phyloP scores from a whole-genome alignment of 139 green algal genomes.

The Haematococcus lacustris region DNA sequence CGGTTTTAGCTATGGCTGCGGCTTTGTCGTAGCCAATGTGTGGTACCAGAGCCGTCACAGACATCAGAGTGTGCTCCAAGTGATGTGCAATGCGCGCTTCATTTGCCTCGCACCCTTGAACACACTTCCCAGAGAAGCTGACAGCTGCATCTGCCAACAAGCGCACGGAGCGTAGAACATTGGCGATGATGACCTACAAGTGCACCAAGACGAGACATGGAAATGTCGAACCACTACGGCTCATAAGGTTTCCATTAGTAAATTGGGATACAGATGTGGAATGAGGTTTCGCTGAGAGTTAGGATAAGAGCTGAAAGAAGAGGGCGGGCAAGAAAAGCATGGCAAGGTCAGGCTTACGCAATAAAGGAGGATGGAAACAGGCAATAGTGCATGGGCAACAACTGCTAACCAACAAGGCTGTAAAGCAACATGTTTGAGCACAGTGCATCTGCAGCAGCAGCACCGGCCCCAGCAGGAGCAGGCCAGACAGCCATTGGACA shows the following conservation, averaged over 20 bases:
- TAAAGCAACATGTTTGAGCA: neutral
- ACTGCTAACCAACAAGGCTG: neutral
- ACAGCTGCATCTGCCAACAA: constrained; percentile 6
- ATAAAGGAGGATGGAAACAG: constrained; percentile 3
- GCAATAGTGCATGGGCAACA: neutral
- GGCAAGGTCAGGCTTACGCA: constrained; percentile 70
- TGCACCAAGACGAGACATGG: neutral
- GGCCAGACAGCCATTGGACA: neutral
- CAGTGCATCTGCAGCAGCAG: neutral
- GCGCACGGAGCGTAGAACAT: constrained; percentile 21
- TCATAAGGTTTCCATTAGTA: too few relatives aligned
- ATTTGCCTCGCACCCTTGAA: constrained; percentile 78
- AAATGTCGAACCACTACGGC: too few relatives aligned
- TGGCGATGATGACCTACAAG: constrained; percentile 11
- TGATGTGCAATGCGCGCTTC: constrained; percentile 66
- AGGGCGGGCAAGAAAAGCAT: constrained; percentile 87
- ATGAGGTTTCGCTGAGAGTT: too few relatives aligned
- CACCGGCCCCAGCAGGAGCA: neutral
- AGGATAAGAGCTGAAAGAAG: too few relatives aligned
- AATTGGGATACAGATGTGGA: too few relatives aligned
- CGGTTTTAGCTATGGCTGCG: neutral
- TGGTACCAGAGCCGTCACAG: constrained; percentile 92
- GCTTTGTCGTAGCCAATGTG: constrained; percentile 44
- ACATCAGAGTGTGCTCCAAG: constrained; percentile 87
- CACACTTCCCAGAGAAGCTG: constrained; percentile 78